Percentiles rank a stretch among this genome's conserved stretches.
These are phyloP conservation scores for Russula vinacea DNA, from an alignment of 768 basidiomycete genomes.

Conservation along the genomic window DNA sequence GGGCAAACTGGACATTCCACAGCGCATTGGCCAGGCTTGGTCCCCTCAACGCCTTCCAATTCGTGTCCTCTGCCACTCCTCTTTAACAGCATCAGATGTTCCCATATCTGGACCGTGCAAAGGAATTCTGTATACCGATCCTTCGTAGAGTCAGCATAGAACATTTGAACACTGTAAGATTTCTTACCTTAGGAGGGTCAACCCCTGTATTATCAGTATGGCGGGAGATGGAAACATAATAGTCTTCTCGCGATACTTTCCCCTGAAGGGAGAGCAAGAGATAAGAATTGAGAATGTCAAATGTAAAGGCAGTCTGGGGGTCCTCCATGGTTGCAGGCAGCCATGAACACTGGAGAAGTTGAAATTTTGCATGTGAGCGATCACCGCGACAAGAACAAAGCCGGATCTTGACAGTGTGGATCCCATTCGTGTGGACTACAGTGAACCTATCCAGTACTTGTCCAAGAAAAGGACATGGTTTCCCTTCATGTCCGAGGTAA, in stretches of 20 bases:
- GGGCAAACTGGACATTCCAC: neutral
- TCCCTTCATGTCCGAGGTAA: neutral
- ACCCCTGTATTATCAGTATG: neutral
- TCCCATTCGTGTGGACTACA: neutral
- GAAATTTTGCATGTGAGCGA: neutral
- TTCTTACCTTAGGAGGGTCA: neutral
- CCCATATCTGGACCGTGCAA: neutral
- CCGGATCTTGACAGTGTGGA: neutral
- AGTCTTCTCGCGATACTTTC: neutral
- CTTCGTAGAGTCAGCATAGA: neutral
- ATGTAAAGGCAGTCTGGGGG: neutral
- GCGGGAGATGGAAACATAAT: neutral
- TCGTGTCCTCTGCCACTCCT: neutral
- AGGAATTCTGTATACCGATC: neutral
- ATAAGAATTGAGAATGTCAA: neutral
- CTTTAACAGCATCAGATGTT: neutral
- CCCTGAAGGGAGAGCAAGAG: neutral
- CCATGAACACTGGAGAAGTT: neutral
- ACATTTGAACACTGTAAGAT: neutral
- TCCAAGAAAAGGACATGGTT: neutral
- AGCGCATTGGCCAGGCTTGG: neutral
- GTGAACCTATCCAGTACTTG: neutral
- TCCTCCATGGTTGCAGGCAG: neutral
- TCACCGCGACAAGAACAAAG: neutral
- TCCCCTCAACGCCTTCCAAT: neutral